Conservation (phyloP, 257 asterid genomes). For the Paulownia fortunei region DNA sequence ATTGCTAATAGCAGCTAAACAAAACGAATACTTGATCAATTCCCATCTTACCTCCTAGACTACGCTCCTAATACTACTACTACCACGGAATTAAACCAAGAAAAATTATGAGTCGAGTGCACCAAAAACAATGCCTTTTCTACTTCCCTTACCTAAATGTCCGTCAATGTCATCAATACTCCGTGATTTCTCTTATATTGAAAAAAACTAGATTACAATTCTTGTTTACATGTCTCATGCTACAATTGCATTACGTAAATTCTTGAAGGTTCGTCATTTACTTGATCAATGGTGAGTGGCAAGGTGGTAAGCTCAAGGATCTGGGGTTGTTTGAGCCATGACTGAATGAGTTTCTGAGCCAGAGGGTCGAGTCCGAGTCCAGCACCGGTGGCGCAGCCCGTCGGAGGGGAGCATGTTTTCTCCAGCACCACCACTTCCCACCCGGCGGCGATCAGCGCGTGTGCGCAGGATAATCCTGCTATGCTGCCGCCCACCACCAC, state of each 20-base stretch:
- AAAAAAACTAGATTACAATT: neutral
- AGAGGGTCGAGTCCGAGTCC: conserved; percentile 77
- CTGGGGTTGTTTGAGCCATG: conserved; percentile 63
- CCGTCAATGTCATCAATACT: neutral
- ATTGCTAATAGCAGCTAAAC: no score
- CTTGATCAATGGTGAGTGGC: conserved; percentile 81
- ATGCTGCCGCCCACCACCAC: conserved; percentile 92
- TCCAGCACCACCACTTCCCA: conserved; percentile 91
- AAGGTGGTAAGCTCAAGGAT: conserved; percentile 57
- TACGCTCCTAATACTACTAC: neutral
- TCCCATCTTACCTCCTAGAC: no score
- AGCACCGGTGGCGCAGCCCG: conserved; percentile 80
- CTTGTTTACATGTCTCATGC: neutral
- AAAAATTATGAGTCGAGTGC: no score
- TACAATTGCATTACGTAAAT: neutral
- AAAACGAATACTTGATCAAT: no score
- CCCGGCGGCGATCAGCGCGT: conserved; percentile 69
- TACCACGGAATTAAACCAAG: neutral
- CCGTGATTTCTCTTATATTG: neutral
- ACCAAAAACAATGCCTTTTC: neutral
- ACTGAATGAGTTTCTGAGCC: conserved; percentile 50
- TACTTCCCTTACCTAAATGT: neutral
- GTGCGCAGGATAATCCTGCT: conserved; percentile 76
- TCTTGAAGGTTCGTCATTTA: conserved; percentile 28
- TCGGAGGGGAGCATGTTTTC: conserved; percentile 72